Evolutionary conservation across 345 rosid species (phyloP).

Genomic region (Toxicodendron radicans): DNA sequence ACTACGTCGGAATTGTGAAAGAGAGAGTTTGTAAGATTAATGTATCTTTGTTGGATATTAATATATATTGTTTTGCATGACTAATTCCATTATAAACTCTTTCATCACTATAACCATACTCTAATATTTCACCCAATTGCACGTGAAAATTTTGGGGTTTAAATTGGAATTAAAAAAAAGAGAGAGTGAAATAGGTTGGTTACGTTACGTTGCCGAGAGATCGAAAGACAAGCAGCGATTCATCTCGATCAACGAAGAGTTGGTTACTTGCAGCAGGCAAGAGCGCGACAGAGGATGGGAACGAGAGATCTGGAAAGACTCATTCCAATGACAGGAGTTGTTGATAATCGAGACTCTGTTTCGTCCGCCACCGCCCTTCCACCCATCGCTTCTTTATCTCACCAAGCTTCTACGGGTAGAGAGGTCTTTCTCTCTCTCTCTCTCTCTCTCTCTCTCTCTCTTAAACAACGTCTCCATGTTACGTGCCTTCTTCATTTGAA

Average conservation of each 20-base stretch:
- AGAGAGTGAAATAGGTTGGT: no score
- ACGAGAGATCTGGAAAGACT: conserved; percentile 49
- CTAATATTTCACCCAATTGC: no score
- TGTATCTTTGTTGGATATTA: no score
- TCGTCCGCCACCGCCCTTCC: conserved; percentile 34
- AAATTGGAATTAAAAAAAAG: no score
- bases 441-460: background rate
- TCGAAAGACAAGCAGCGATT: background rate
- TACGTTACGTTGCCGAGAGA: background rate
- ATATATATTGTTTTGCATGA: no score
- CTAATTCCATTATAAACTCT: no score
- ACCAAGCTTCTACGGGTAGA: conserved; percentile 46
- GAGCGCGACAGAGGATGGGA: conserved; percentile 21
- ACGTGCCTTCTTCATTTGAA: no score
- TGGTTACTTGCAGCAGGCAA: background rate
- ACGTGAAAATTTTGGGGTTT: no score
- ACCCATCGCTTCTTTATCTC: conserved; percentile 38
- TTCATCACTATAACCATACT: no score
- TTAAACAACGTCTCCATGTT: background rate
- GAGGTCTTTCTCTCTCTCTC: conserved; percentile 36
- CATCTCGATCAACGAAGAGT: background rate
- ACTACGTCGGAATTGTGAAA: no score
- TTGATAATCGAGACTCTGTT: conserved; percentile 22
- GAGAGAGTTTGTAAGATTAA: no score
- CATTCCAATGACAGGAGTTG: conserved; percentile 41